Evolutionary conservation across 202 grass and related monocot genomes (phyloP), one percentile per base, ranked within the genome.

Genomic region (Carex arenaria): DNA sequence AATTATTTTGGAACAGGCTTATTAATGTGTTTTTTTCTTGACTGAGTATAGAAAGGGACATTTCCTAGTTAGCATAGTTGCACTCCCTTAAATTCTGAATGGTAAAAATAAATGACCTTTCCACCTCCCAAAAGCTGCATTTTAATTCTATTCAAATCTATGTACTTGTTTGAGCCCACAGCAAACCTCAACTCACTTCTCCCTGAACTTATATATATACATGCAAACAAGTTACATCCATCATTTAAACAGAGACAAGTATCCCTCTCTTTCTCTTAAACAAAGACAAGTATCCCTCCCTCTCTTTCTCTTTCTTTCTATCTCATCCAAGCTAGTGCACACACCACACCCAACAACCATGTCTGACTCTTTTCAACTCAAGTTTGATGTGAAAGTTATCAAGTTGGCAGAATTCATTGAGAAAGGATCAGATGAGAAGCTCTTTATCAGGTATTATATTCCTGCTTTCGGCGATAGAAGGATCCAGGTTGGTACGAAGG

Each of bases 371-470:
- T 26, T 69, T 28, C 42, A 54, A 34, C 63, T 82, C 63, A 82
- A 82, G 64, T 47, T 82, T 68, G 80, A 82, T 69, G 53, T 82
- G 56, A 69, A 55, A 53, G 9, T 82, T 49, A 54, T 53, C 4
- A 56, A 53, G 63, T 43, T 82, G 20, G 5, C 23, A 34, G 22
- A 82, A 10, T 69, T 82, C 43, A 30, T 67, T 55, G 40, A 56
- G 30, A 26, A 69, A 55, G 45, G 64, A 7, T 53, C 61, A 82
- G 80, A 82, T 32, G 80, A 67, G 61, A 67, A 20, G 43, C 26
- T 82, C 45, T 82, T 82, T 53, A 68, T 82, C 23, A 82, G 80
- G 30, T 82, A 82, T 14, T 65, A 45, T 53, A 32, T 82, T 28
- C 64, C 62, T 5, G 49, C 14, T 14, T 53, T 55, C 3, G 42